Base-by-base conservation (phyloP, 2,329 filamentous ascomycete species). In the Cercospora nicotianae region DNA sequence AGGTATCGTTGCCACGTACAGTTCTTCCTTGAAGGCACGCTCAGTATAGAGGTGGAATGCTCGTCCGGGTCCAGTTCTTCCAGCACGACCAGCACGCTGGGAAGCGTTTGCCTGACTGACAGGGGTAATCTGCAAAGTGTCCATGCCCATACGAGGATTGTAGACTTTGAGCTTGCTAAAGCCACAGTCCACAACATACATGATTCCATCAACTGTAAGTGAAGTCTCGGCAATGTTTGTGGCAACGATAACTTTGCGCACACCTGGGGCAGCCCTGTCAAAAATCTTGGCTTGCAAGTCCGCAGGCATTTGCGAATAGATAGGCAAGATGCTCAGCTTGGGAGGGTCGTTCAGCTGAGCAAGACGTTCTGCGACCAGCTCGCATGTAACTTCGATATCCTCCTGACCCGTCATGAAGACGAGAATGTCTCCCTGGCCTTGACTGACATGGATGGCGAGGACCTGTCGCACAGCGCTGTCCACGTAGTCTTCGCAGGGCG, bases 351-450 rank as follows among this genome's bases (percentile, higher is more conserved):
- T 98, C 33, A 99, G 86, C 31, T 94, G 87, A 71, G 92, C 90
- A 16, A 99, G 84, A 53, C 95, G 87, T 77, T 97, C 94, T 64
- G 92, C 92, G 3, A 98, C 87, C 20, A 98, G 84, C 76, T 99
- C 95, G 77, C 95, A 99, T 0, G 96, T 99, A 51, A 91, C 91
- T 79, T 99, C 95, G 69, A 99, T 99, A 76, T 99, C 95, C 80
- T 99, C 96, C 79, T 98, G 95, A 10, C 95, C 95, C 0, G 96
- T 99, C 95, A 99, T 99, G 80, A 99, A 99, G 8, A 99, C 94
- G 8, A 99, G 83, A 65, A 99, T 98, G 80, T 99, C 95, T 12
- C 95, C 95, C 0, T 89, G 81, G 0, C 92, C 92, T 84, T 98
- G 96, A 0, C 94, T 97, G 10, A 99, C 94, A 75, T 99, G 95